A percentile compares a stretch with the other conserved stretches of the same genome.
Conservation (phyloP, 768 basidiomycete species). For the Boletus bicolor region DNA sequence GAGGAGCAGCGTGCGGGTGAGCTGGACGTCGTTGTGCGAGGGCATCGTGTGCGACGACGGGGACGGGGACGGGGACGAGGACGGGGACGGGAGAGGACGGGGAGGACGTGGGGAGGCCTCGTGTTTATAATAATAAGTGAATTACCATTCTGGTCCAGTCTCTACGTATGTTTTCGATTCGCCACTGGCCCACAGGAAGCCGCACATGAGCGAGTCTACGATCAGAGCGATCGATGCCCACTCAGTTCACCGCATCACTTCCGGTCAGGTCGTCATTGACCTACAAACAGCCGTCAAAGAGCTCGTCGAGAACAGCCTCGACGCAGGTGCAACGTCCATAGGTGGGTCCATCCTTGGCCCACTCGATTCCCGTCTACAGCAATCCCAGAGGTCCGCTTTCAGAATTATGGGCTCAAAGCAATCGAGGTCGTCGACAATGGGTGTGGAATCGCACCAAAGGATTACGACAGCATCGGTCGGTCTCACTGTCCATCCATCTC, state of each 20-base stretch:
- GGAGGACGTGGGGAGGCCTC: not conserved
- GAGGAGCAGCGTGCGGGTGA: conserved; percentile 36
- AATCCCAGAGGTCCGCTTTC: conserved; percentile 78
- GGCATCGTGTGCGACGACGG: conserved; percentile 16
- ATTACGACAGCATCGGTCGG: conserved; percentile 78
- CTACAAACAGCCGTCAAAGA: conserved; percentile 95
- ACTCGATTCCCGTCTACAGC: conserved; percentile 1
- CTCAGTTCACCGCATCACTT: conserved; percentile 86
- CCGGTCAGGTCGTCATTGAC: conserved; percentile 93
- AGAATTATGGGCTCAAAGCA: conserved; percentile 75
- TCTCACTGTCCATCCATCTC: not conserved
- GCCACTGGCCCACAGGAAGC: conserved; percentile 2
- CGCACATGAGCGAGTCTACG: not conserved
- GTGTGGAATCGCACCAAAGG: conserved; percentile 71
- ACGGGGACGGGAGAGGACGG: not conserved
- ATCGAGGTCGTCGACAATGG: conserved; percentile 95
- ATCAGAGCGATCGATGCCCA: conserved; percentile 66
- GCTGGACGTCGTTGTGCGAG: conserved; percentile 35
- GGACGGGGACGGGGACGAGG: not conserved
- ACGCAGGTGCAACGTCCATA: conserved; percentile 84
- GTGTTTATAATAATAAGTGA: not conserved
- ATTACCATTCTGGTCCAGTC: not conserved
- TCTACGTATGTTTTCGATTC: not conserved
- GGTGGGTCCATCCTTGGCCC: conserved; percentile 45
- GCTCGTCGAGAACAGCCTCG: conserved; percentile 92